Conservation (phyloP, 2,329 filamentous ascomycete genomes). For the Venturia carpophila region DNA sequence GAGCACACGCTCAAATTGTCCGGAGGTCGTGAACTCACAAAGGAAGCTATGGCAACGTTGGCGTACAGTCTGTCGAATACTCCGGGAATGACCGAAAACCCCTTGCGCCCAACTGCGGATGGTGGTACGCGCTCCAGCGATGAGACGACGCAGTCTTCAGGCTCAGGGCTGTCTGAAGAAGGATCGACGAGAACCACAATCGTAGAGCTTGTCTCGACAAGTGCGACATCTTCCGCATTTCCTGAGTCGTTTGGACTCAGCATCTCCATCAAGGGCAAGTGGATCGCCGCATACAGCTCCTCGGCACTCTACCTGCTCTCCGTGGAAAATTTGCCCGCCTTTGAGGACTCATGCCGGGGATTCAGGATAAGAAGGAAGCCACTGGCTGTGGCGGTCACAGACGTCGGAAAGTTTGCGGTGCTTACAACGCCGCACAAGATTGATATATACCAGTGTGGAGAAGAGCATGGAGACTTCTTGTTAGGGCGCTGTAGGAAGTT, state of each 20-base stretch:
- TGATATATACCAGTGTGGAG: slow-evolving; percentile 67
- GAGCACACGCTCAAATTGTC: neutral
- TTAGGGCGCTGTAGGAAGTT: slow-evolving; percentile 43
- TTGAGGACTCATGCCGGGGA: slow-evolving; percentile 55
- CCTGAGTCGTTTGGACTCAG: slow-evolving; percentile 77
- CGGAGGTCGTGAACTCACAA: slow-evolving; percentile 6
- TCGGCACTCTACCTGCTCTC: slow-evolving; percentile 68
- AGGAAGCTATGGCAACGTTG: slow-evolving; percentile 1
- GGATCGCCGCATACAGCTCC: slow-evolving; percentile 72
- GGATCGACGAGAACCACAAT: slow-evolving; percentile 40
- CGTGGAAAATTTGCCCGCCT: slow-evolving; percentile 43
- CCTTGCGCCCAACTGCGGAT: neutral
- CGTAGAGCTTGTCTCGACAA: slow-evolving; percentile 70
- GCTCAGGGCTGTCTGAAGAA: neutral
- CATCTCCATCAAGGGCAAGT: slow-evolving; percentile 63
- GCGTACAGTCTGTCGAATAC: neutral
- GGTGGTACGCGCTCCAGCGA: neutral
- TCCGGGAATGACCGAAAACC: slow-evolving; percentile 8
- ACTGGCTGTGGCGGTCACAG: slow-evolving; percentile 66
- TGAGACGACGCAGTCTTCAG: neutral
- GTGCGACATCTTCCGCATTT: slow-evolving; percentile 70
- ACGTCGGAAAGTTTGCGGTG: slow-evolving; percentile 69
- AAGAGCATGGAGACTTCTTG: slow-evolving; percentile 45
- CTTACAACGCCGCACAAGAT: slow-evolving; percentile 76
- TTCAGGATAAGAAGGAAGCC: slow-evolving; percentile 68